Conservation (phyloP, 2,329 filamentous ascomycete species). For the Epichloe festucae region DNA sequence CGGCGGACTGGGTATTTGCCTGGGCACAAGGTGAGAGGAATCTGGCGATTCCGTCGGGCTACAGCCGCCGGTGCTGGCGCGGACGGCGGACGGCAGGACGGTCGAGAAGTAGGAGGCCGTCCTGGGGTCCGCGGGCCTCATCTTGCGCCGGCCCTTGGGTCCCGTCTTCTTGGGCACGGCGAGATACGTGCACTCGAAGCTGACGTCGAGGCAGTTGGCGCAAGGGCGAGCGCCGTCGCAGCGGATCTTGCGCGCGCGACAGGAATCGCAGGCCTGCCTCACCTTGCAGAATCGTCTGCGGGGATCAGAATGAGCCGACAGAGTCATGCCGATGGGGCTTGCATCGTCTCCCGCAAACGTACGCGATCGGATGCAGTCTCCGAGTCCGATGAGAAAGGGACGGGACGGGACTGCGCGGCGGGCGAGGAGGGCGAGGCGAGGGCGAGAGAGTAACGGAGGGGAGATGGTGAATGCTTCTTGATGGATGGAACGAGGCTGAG, state of each 20-base stretch:
- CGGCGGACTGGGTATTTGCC: neutral
- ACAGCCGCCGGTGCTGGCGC: neutral
- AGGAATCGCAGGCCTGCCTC: slow-evolving; percentile 19
- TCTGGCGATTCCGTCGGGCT: neutral
- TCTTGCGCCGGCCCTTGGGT: slow-evolving; percentile 11
- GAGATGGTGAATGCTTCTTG: neutral
- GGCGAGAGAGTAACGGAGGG: neutral
- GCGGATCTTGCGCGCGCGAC: slow-evolving; percentile 17
- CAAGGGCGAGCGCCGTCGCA: slow-evolving; percentile 17
- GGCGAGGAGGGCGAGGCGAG: neutral
- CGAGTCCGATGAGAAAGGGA: too few relatives aligned
- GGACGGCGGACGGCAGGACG: neutral
- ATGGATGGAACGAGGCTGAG: neutral
- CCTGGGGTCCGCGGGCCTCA: neutral
- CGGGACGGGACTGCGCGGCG: neutral
- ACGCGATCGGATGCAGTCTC: neutral
- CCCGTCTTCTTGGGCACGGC: slow-evolving; percentile 20
- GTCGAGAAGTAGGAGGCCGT: slow-evolving; percentile 2
- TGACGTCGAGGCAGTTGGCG: slow-evolving; percentile 12
- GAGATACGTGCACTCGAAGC: slow-evolving; percentile 15
- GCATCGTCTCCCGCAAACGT: slow-evolving; percentile 1
- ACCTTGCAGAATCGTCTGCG: slow-evolving; percentile 9
- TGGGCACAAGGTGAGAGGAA: neutral
- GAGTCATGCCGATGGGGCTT: slow-evolving; percentile 1
- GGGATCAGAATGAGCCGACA: neutral